These are phyloP conservation scores for Recurvomyces mirabilis DNA, from an alignment of 495 filamentous ascomycete species.

Conservation along the genomic window DNA sequence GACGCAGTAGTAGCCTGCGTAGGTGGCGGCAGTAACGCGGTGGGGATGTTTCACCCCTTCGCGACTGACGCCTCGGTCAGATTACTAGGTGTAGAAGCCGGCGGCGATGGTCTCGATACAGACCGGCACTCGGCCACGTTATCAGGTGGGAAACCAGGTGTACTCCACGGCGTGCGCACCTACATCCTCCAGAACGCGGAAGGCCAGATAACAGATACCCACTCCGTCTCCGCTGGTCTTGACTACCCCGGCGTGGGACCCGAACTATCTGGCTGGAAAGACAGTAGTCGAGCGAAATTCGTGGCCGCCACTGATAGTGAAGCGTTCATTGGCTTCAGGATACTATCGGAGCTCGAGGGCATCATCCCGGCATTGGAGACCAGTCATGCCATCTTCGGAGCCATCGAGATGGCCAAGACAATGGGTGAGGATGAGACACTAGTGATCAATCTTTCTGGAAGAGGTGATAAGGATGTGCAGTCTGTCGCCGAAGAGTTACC, in stretches of 20 bases:
- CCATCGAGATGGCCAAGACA: conserved; percentile 78
- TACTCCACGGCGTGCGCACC: conserved; percentile 89
- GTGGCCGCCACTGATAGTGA: conserved; percentile 85
- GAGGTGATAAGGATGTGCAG: conserved; percentile 98
- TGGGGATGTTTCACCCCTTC: conserved; percentile 96
- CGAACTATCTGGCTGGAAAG: conserved; percentile 87
- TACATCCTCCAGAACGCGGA: conserved; percentile 87
- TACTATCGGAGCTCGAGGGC: conserved; percentile 76
- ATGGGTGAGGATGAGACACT: conserved; percentile 82
- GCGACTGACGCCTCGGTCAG: conserved; percentile 71
- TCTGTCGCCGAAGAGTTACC: conserved; percentile 93
- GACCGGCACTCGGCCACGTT: conserved; percentile 79
- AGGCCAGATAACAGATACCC: conserved; percentile 88
- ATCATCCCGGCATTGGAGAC: conserved; percentile 96
- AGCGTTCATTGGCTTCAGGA: conserved; percentile 78
- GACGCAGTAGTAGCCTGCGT: conserved; percentile 96
- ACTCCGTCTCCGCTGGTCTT: conserved; percentile 92
- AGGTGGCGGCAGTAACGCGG: conserved; percentile 82
- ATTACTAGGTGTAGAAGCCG: conserved; percentile 87
- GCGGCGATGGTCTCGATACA: conserved; percentile 90
- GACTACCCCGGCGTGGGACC: conserved; percentile 97
- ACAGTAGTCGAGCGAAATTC: conserved; percentile 71
- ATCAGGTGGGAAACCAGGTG: conserved; percentile 76
- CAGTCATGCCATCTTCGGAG: conserved; percentile 83
- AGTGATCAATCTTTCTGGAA: conserved; percentile 85